Percentiles rank a stretch among this genome's conserved stretches.
Evolutionary conservation across 2,329 filamentous ascomycete species (phyloP).

Genomic region (Penicillium nordicum): DNA sequence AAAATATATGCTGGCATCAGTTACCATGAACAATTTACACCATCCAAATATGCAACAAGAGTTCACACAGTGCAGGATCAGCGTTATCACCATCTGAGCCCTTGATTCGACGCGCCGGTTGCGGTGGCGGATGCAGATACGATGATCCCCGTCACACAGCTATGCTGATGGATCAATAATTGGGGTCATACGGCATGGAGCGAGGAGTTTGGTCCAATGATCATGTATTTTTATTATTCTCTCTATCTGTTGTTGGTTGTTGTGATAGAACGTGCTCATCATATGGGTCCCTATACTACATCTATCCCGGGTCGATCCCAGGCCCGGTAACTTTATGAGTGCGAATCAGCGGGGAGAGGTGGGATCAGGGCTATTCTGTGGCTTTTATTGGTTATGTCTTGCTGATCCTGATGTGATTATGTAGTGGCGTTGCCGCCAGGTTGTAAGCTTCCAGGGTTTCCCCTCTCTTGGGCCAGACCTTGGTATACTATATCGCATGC

Average conservation of each 20-base stretch:
- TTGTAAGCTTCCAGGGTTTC: background rate
- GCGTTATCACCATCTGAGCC: background rate
- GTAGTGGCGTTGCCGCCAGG: conserved; percentile 3
- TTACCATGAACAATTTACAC: background rate
- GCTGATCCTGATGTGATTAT: conserved; percentile 1
- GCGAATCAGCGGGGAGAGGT: background rate
- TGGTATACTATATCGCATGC: background rate
- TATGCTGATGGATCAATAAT: background rate
- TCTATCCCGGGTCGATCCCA: background rate
- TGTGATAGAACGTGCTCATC: background rate
- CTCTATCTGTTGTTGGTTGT: background rate
- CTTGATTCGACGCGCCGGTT: conserved; percentile 13
- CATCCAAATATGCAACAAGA: background rate
- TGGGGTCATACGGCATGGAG: background rate
- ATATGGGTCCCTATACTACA: background rate
- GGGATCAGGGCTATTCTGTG: background rate
- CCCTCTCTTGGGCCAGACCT: conserved; percentile 3
- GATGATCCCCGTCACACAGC: background rate
- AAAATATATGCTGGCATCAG: background rate
- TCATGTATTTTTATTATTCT: background rate
- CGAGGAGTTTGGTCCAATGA: background rate
- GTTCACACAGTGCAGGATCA: conserved; percentile 10
- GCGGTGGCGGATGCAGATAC: background rate
- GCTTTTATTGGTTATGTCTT: conserved; percentile 5
- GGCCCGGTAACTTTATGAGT: background rate